Percentiles rank a stretch among this genome's conserved stretches.
Conservation (phyloP, 495 filamentous ascomycete genomes). For the Jackrogersella multiformis region DNA sequence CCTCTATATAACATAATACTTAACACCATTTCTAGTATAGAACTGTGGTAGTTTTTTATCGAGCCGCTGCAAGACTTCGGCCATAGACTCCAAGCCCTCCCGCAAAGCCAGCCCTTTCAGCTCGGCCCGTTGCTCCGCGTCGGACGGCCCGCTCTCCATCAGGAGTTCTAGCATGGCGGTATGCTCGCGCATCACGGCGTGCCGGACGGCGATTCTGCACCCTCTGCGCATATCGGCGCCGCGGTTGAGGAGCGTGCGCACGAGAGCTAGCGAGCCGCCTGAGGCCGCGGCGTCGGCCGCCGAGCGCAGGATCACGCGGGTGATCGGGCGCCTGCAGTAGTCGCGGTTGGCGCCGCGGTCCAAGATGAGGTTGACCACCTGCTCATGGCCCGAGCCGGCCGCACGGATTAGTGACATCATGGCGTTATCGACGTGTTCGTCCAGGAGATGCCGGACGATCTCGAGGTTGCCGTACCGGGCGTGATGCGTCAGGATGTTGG, state of each 20-base stretch:
- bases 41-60: not conserved
- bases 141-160: not conserved
- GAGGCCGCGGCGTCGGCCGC: not conserved
- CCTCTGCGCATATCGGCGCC: not conserved
- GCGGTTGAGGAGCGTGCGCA: not conserved
- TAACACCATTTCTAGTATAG: too few species aligned
- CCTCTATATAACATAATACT: too few species aligned
- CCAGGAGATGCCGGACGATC: not conserved
- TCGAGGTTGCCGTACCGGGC: not conserved
- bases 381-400: not conserved
- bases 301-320: not conserved
- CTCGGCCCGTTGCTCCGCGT: too few species aligned
- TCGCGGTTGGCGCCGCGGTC: not conserved
- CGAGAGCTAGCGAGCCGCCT: not conserved
- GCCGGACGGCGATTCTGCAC: not conserved
- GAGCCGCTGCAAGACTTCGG: not conserved
- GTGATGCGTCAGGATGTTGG: not conserved
- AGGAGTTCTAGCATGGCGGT: not conserved
- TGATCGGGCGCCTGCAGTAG: not conserved
- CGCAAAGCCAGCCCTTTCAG: not conserved
- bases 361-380: not conserved
- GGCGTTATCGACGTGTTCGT: not conserved
- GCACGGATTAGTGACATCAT: not conserved
- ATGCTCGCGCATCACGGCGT: not conserved
- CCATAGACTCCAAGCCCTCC: not conserved